phyloP scores from a whole-genome alignment of 2,329 filamentous ascomycete genomes.

The Plectosphaerella cucumerina region DNA sequence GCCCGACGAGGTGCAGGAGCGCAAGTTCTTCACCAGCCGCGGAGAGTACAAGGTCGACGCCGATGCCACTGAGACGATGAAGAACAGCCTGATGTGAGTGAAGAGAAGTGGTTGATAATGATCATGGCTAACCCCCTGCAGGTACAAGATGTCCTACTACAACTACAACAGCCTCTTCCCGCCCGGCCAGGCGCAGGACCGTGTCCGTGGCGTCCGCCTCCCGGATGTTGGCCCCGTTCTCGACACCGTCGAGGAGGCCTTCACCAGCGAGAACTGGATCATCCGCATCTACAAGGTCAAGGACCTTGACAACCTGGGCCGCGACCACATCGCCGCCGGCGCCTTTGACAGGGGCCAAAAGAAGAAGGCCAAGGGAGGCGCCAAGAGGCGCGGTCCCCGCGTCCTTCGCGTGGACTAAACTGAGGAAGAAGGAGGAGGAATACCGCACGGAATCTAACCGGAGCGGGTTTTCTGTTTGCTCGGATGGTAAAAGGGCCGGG shows the following conservation, averaged over 20 bases:
- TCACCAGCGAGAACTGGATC: constrained; percentile 99
- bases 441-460: constrained; percentile 2
- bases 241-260: constrained; percentile 90
- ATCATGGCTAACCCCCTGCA: constrained; percentile 33
- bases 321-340: constrained; percentile 69
- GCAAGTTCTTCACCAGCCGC: constrained; percentile 88
- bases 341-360: constrained; percentile 77
- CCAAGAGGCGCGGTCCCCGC: constrained; percentile 68
- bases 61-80: constrained; percentile 94
- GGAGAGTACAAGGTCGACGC: constrained; percentile 95
- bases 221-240: constrained; percentile 84
- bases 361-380: constrained; percentile 65
- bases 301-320: constrained; percentile 91
- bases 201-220: constrained; percentile 76
- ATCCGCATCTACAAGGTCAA: constrained; percentile 99
- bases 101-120: background rate
- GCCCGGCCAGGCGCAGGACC: constrained; percentile 81
- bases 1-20: constrained; percentile 98
- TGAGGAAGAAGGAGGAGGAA: background rate
- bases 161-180: constrained; percentile 94
- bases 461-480: constrained; percentile 1
- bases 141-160: constrained; percentile 99
- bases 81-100: constrained; percentile 95
- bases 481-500: constrained; percentile 10
- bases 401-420: constrained; percentile 67